These are phyloP conservation scores for Clohesyomyces aquaticus DNA, from an alignment of 495 filamentous ascomycete genomes.

Conservation along the genomic window DNA sequence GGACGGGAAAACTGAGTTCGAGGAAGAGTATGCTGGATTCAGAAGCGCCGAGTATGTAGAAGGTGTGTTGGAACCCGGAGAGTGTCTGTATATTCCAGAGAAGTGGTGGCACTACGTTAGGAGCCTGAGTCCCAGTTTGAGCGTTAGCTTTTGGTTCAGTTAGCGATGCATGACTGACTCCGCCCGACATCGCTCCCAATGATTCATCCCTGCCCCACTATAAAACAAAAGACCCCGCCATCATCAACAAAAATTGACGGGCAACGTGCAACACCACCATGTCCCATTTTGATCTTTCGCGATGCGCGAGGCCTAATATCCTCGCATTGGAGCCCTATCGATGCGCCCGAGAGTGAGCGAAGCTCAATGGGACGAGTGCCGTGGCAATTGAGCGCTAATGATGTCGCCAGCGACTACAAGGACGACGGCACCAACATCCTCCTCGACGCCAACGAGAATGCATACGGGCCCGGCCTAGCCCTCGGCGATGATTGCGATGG, in stretches of 20 bases:
- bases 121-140: constrained; percentile 82
- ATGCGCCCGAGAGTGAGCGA: constrained; percentile 49
- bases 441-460: constrained; percentile 97
- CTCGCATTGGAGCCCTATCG: constrained; percentile 49
- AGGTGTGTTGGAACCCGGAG: constrained; percentile 75
- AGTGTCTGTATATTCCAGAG: constrained; percentile 86
- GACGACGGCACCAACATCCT: constrained; percentile 96
- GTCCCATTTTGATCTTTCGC: constrained; percentile 37
- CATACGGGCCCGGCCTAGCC: constrained; percentile 77
- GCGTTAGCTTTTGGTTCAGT: constrained; percentile 91
- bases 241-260: neutral
- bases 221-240: constrained; percentile 19
- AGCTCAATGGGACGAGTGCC: constrained; percentile 5
- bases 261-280: constrained; percentile 1
- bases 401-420: constrained; percentile 83
- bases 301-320: constrained; percentile 50
- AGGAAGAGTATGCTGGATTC: constrained; percentile 60
- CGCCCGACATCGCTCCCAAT: constrained; percentile 19
- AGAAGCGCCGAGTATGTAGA: constrained; percentile 70
- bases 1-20: constrained; percentile 34
- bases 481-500: constrained; percentile 53
- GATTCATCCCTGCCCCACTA: constrained; percentile 19
- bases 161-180: constrained; percentile 17
- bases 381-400: constrained; percentile 42
- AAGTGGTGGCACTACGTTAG: constrained; percentile 99